Evolutionary conservation across 2,329 filamentous ascomycete genomes (phyloP), one percentile per base, ranked within the genome.

Genomic region (Fusarium kyushuense): DNA sequence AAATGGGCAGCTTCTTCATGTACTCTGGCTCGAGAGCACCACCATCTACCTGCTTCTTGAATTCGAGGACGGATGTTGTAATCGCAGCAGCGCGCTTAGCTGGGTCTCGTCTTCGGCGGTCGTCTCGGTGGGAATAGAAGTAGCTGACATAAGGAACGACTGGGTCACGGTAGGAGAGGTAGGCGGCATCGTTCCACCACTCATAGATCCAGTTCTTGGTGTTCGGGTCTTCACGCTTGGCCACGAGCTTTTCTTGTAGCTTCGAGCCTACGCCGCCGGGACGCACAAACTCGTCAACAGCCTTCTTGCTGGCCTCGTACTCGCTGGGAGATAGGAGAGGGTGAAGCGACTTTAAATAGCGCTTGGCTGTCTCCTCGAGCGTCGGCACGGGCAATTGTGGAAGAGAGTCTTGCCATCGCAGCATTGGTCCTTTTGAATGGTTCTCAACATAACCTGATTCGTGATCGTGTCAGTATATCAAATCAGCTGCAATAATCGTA

Each of bases 131-230:
- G 56, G 94, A 97, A 84, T 99, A 99, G 84, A 99, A 99, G 87
- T 99, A 99, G 81, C 93, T 97, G 76, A 99, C 96, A 78, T 98
- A 99, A 65, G 96, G 96, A 19, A 98, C 92, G 46, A 99, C 93
- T 13, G 96, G 96, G 79, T 98, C 96, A 71, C 95, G 92, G 84
- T 98, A 98, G 70, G 83, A 87, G 70, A 99, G 89, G 82, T 99
- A 99, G 60, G 96, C 96, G 6, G 90, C 89, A 54, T 97, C 89
- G 79, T 99, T 98, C 96, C 96, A 99, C 96, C 96, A 99, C 73
- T 99, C 95, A 73, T 91, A 90, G 58, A 99, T 86, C 96, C 96
- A 99, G 82, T 98, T 99, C 83, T 92, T 93, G 77, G 87, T 83
- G 66, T 92, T 90, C 49, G 94, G 90, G 71, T 97, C 89, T 72